phyloP scores from a whole-genome alignment of 495 filamentous ascomycete species.

The Lophiostoma macrostomum region DNA sequence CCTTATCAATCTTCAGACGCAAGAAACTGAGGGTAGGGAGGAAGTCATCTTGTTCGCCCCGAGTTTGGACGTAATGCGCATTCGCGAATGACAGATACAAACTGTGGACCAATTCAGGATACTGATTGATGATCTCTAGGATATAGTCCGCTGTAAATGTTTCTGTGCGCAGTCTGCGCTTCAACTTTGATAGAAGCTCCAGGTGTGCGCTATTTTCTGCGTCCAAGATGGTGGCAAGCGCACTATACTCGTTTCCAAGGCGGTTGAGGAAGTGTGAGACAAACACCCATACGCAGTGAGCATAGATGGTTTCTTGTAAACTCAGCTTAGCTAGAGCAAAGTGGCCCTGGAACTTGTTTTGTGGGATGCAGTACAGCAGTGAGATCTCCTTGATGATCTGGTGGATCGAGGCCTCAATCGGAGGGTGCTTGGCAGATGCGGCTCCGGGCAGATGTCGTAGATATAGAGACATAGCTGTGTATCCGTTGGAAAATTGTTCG shows the following conservation, averaged over 20 bases:
- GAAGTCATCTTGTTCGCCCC: constrained; percentile 72
- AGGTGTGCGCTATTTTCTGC: constrained; percentile 76
- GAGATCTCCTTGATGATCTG: constrained; percentile 99
- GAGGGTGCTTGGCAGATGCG: constrained; percentile 59
- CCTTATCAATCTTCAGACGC: constrained; percentile 66
- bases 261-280: constrained; percentile 96
- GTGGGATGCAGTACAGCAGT: constrained; percentile 93
- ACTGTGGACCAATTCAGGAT: constrained; percentile 81
- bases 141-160: constrained; percentile 98
- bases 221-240: constrained; percentile 78
- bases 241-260: constrained; percentile 83
- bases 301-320: constrained; percentile 94
- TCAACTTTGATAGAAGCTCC: constrained; percentile 90
- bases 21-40: constrained; percentile 78
- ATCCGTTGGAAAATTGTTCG: constrained; percentile 96
- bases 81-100: constrained; percentile 91
- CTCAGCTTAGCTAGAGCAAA: constrained; percentile 87
- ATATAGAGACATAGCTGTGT: constrained; percentile 94
- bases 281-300: constrained; percentile 95
- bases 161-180: constrained; percentile 89
- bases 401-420: constrained; percentile 91
- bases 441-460: constrained; percentile 63
- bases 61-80: constrained; percentile 80
- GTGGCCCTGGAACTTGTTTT: constrained; percentile 87
- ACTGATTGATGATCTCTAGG: constrained; percentile 88